Base-by-base conservation (phyloP, 2,329 filamentous ascomycete genomes). In the Aspergillus sp. region DNA sequence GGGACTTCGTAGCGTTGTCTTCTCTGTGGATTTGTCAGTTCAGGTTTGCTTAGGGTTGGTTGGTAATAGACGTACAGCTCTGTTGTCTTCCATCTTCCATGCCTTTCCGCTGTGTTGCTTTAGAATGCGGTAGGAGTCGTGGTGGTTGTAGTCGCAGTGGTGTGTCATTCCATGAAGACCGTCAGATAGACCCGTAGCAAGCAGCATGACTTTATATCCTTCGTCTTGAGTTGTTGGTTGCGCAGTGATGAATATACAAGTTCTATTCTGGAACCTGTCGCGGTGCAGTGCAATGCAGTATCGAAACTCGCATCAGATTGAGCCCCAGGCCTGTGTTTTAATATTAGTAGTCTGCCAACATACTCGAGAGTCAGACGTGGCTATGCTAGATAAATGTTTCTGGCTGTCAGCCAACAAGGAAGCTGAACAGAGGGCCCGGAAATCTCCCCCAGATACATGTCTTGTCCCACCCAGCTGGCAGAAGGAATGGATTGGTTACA, bases 321-420 rank as follows among this genome's bases (percentile, higher is more conserved):
- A 50, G 33, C 47, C 33, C 47, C 48, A 27, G 31, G 48, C 6
- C 44, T 4, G 21, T 17, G 33, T 51, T 49, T 39, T 51, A 37
- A 43, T 50, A 51, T 51, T 50, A 51, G 37, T 23, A 51, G 19
- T 15, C 15, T 27, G 48, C 12, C 21, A 51, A 19, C 15, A 40
- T n/a, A n/a, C 19, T 23, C 43, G 27, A 46, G 56, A 54, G 62
- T 64, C 58, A 64, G 58, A 63, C 56, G 62, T 59, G 62, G 62
- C 62, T 64, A 63, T 64, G 62, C 62, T 21, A 11, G 44, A 4
- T 35, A 7, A 27, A 33, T 52, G 35, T 48, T 27, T 50, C 51
- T 54, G 50, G 55, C 55, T 61, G 59, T 58, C 59, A 53, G 40
- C 56, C 46, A 55, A 62, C 51, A 21, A 35, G 46, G 40, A 48